Evolutionary conservation across 2,329 filamentous ascomycete species (phyloP), one percentile per base, ranked within the genome.

Genomic region (Rosellinia necatrix): DNA sequence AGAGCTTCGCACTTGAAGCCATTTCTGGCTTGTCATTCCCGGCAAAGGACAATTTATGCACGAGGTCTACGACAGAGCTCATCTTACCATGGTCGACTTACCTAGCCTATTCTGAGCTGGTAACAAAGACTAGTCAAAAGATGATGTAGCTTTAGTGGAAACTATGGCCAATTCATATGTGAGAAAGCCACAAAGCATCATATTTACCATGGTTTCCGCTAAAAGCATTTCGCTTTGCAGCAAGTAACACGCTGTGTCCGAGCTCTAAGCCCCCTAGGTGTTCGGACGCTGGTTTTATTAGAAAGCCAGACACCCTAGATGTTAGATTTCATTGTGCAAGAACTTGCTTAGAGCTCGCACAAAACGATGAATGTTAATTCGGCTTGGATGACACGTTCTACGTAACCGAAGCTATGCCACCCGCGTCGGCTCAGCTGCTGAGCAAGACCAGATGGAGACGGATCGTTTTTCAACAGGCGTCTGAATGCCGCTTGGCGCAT

Each of bases 11-110:
- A 0, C 73, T 85, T 0, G 80, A 85, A 61, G 78, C 80, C 0
- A 78, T 86, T 37, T 84, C 84, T 0, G 77, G 81, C 9, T 76
- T 88, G 2, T 74, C 76, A 0, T 88, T 88, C 58, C 84, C 84
- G 0, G 73, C 74, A 2, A 80, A 83, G 5, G 80, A 81, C 49
- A 79, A 76, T 29, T 64, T 86, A 0, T 87, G 84, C 68, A 88
- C 85, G 0, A 75, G 81, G 0, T 87, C 88, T 60, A 78, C 84
- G 0, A 88, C 82, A 88, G 65, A 32, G 76, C 76, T 2, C 76
- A 82, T 15, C 70, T 86, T 13, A 85, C 82, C 0, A 71, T 86
- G 27, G 81, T 86, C 1, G 82, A 86, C 64, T 72, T 86, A 0
- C 83, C 82, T 0, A 82, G 83, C 2, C 67, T 86, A 9, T 80